Evolutionary conservation across 331 rosid genomes (phyloP), one percentile per base, ranked within the genome.

Genomic region (Pyrus hybrid): DNA sequence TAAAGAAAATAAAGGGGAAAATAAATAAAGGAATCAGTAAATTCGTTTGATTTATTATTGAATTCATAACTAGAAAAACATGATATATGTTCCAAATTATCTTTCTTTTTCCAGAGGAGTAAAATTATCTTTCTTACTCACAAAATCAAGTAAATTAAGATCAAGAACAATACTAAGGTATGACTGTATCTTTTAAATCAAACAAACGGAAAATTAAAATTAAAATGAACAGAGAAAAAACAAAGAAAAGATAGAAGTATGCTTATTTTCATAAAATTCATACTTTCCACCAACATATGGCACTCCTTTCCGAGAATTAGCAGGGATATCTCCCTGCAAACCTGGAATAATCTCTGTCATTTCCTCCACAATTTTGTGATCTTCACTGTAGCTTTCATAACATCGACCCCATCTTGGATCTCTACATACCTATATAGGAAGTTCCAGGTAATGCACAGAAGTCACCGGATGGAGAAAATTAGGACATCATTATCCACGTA

Each of bases 341-440:
- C 87, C 85, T 47, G 80, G 75, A 28, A 84, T 77, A 28, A 84
- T 84, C 60, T 58, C 82, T 0, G 87, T 84, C 87, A 84, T 84
- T 56, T 62, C 76, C 74, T 58, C 78, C 30, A 84, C 87, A 57
- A 80, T 74, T 32, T 60, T 77, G 77, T 62, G 84, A 33, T 83
- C 83, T 72, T 83, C 86, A 28, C 86, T 83, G 75, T 84, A 84
- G 71, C 87, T 84, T 77, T 84, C 87, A 29, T 84, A 84, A 70
- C 87, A 84, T 32, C 87, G 80, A 23, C 87, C 87, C 87, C 87
- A 84, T 74, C 87, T 74, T 41, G 87, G 87, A 74, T 84, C 87
- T 58, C 87, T 73, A 32, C 87, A 84, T 6, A 84, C 87, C 87
- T 84, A 60, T 41, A 71, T 8, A n/a, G 60, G 66, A 79, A 30